Base-by-base conservation (phyloP, 2,329 filamentous ascomycete genomes). In the Alternaria rosae region DNA sequence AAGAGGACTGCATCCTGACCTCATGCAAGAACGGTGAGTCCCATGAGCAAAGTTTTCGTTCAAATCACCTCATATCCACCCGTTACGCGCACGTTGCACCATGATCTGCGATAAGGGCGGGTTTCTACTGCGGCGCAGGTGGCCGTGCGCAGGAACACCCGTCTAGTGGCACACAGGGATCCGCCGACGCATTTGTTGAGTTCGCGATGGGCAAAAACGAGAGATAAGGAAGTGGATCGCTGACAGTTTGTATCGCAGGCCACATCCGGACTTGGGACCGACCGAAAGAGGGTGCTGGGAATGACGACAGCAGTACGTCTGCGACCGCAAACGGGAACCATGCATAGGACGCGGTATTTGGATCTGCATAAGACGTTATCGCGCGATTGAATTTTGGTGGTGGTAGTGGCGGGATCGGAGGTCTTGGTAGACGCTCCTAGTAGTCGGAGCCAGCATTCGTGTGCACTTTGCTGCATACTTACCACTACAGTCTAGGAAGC, bases 1-100 rank as follows among this genome's bases (percentile, higher is more conserved):
- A 94, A 57, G 91, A 97, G 77, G 90, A 97, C 72, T 91, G 91
- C 66, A 97, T 99, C 69, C 89, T 98, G 74, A 97, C 93, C 35
- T 93, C 92, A 69, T 97, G 93, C 81, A 91, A 93, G 76, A 92
- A 90, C 81, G 94, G 94, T 96, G 83, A 79, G 90, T 84, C 26
- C 8, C 26, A 42, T 32, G 10, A 45, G 38, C 56, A 62, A 54
- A 48, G 62, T 69, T 70, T 57, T 62, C 61, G 32, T 57, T 17
- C 12, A 12, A 25, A 41, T 62, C 54, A 59, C 59, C 54, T 54
- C 55, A 59, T 54, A 57, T 59, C 48, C 54, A 62, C 48, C 28
- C 53, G 48, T 48, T 48, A 43, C 45, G 28, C 53, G 57, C 61
- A 63, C 61, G 57, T 63, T 54, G 61, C 45, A 50, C 41, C 20